Conservation (phyloP, 768 basidiomycete genomes). For the Mycena amicta region DNA sequence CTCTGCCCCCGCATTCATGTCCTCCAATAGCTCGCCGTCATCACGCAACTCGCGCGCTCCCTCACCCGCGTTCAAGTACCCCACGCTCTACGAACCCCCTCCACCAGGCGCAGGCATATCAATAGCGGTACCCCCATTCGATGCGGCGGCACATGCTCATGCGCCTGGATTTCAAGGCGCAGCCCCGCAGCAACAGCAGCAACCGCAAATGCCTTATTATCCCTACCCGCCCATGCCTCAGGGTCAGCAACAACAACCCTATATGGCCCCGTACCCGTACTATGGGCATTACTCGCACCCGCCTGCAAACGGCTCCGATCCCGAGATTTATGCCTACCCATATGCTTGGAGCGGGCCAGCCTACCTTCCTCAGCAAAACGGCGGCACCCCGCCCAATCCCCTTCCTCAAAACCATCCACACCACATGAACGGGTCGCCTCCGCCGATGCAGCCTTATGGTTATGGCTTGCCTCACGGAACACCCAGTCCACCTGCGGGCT, state of each 20-base stretch:
- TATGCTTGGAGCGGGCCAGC: slow-evolving; percentile 31
- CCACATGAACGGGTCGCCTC: slow-evolving; percentile 12
- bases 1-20: slow-evolving; percentile 48
- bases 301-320: slow-evolving; percentile 35
- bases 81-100: slow-evolving; percentile 70
- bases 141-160: slow-evolving; percentile 30
- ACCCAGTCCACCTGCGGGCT: background rate
- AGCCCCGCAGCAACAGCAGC: slow-evolving; percentile 26
- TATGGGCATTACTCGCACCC: slow-evolving; percentile 36
- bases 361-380: slow-evolving; percentile 25
- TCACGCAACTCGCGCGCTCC: slow-evolving; percentile 74
- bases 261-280: slow-evolving; percentile 45
- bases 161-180: slow-evolving; percentile 45
- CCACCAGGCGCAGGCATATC: slow-evolving; percentile 28
- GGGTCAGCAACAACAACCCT: slow-evolving; percentile 28
- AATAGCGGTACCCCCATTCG: slow-evolving; percentile 27
- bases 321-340: slow-evolving; percentile 33
- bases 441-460: slow-evolving; percentile 23
- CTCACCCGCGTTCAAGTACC: slow-evolving; percentile 77
- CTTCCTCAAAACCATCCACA: slow-evolving; percentile 16
- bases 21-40: slow-evolving; percentile 54
- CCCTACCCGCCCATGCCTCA: slow-evolving; percentile 34
- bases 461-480: background rate
- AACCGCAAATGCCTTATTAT: slow-evolving; percentile 27
- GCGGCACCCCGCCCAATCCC: slow-evolving; percentile 15